Base-by-base conservation (phyloP, 768 basidiomycete genomes). In the Boletus tylopilopsis region DNA sequence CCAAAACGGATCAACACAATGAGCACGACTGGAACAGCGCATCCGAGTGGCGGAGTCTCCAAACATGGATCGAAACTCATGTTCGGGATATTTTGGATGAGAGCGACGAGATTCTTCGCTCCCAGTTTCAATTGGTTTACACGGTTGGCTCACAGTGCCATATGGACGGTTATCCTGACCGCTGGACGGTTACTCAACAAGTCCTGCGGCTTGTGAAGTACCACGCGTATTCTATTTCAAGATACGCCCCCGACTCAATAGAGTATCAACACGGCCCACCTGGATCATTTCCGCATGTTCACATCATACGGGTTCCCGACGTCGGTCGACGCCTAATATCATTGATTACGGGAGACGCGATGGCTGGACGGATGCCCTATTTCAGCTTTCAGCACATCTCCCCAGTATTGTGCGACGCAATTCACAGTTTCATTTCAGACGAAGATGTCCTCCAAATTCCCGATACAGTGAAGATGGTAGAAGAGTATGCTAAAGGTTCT, bases 121-220 rank as follows among this genome's bases (percentile, higher is more conserved):
- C 29, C 29, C 29, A 12, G 6, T 30, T 42, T 19, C 42, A 42
- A 15, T 4, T 42, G 18, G 21, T 42, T n/a, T 69, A 71, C 41
- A 62, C 68, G 1, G 44, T 58, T 3, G 68, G 68, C 23, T n/a
- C 37, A 2, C 57, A 57, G 30, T 42, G n/a, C n/a, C 45, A 53
- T 8, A 37, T 71, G 2, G 47, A 69, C 15, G 63, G 59, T 16
- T 53, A 54, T 24, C 66, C 66, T 0, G 54, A 68, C 32, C 47
- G 68, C 30, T 69, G 68, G 68, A 48, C 41, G 1, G 64, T 53
- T 3, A 51, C 41, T 6, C 68, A 69, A 19, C 54, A 71, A n/a
- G 43, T 68, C 1, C 38, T 68, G 19, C 6, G 18, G 29, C 56
- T 62, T 8, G 42, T 63, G 1, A 44, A 42, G 13, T 37, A 39